Base-by-base conservation (phyloP, 2,329 filamentous ascomycete species). In the Colletotrichum salicis region DNA sequence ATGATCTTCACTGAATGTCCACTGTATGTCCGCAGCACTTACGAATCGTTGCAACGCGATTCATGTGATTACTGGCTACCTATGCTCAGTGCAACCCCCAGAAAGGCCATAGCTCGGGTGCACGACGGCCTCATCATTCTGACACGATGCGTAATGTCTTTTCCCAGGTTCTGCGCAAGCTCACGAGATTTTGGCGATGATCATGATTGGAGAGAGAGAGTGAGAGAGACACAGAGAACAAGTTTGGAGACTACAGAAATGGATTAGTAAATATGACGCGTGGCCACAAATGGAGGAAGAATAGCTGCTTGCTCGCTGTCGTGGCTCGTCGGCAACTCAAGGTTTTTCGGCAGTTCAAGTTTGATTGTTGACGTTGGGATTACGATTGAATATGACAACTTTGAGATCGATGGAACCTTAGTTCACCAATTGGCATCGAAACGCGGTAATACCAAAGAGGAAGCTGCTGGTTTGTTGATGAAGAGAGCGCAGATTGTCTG, bases 1-100 rank as follows among this genome's bases (percentile, higher is more conserved):
- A 52, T 13, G 64, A 60, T 66, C 55, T 59, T 52, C 55, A 37
- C n/a, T 15, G 4, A 27, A 52, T n/a, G n/a, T 27, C 55, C 64
- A 60, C 41, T 37, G 13, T 22, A 13, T 22, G 11, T 27, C 27
- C 41, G 41, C 31, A 41, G 52, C 22, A 56, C 64, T 60, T 66
- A 52, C 37, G 41, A 54, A 52, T 52, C 51, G 7, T 37, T 11
- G n/a, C 29, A 12, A 35, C 54, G 31, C 27, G 55, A 60, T 19
- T 59, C 31, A 45, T 24, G 55, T 24, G 27, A 29, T 29, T 29
- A n/a, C 6, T n/a, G 7, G 24, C 10, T 29, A 15, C 22, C 29
- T 10, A 24, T n/a, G 19, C n/a, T 1, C 19, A 12, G 29, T 15
- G 8, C 15, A 58, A 45, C 41, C 41, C 41, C 13, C 13, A 37